A percentile compares a stretch with the other conserved stretches of the same genome.
These are phyloP conservation scores for Pseudocercospora crystallina DNA, from an alignment of 2,329 filamentous ascomycete genomes.

Conservation along the genomic window DNA sequence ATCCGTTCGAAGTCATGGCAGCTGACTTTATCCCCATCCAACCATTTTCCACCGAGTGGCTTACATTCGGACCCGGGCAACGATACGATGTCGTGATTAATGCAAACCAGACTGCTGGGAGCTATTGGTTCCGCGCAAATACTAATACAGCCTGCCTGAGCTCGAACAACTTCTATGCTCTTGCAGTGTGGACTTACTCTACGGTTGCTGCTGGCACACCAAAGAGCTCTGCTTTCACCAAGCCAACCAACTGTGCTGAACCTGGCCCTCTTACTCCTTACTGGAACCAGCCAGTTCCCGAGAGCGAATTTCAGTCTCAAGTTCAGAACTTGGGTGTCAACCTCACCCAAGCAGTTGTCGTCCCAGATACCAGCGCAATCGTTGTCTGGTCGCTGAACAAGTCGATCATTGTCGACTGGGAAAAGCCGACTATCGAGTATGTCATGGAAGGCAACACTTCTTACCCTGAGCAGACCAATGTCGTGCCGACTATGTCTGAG, in stretches of 20 bases:
- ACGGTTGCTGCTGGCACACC: slow-evolving; percentile 23
- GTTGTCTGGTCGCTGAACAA: slow-evolving; percentile 37
- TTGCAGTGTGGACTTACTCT: slow-evolving; percentile 38
- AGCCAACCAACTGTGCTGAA: slow-evolving; percentile 34
- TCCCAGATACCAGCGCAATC: slow-evolving; percentile 37
- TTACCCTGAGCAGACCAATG: slow-evolving; percentile 23
- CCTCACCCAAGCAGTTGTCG: slow-evolving; percentile 31
- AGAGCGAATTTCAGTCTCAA: slow-evolving; percentile 32
- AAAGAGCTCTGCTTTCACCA: slow-evolving; percentile 24
- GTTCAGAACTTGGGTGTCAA: slow-evolving; percentile 36
- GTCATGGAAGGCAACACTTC: too few relatives aligned
- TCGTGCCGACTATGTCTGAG: slow-evolving; percentile 40
- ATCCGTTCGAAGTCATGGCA: slow-evolving; percentile 32
- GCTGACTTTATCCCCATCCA: slow-evolving; percentile 35
- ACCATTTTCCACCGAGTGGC: slow-evolving; percentile 24
- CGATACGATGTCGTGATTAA: slow-evolving; percentile 39
- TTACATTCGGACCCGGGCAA: slow-evolving; percentile 36
- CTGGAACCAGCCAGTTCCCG: slow-evolving; percentile 39
- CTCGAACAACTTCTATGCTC: too few relatives aligned
- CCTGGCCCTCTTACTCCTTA: slow-evolving; percentile 31
- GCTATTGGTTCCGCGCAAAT: neutral
- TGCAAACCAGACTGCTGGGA: slow-evolving; percentile 30
- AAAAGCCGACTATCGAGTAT: too few relatives aligned
- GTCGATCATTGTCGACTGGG: too few relatives aligned
- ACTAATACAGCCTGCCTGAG: too few relatives aligned